Evolutionary conservation across 1,139 yeast genomes (phyloP).

Genomic region (Groenewaldozyma sp.): DNA sequence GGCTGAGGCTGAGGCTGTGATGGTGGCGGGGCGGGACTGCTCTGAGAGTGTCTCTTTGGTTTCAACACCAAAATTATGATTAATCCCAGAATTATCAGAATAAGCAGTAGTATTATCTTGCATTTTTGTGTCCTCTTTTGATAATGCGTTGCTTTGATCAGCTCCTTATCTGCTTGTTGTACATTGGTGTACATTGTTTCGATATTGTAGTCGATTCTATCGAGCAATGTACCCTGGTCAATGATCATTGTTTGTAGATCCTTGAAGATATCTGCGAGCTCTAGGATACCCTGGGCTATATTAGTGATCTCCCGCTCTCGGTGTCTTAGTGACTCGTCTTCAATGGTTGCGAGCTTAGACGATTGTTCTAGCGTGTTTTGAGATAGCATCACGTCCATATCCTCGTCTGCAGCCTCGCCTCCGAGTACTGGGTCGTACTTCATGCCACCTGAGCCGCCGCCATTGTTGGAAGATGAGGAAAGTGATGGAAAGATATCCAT

Average conservation of each 20-base stretch:
- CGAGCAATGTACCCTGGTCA: conserved; percentile 91
- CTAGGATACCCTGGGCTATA: conserved; percentile 89
- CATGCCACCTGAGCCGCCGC: conserved; percentile 16
- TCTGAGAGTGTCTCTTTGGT: conserved; percentile 38
- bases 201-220: conserved; percentile 85
- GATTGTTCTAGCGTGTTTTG: conserved; percentile 37
- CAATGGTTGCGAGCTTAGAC: conserved; percentile 15
- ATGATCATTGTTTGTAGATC: conserved; percentile 88
- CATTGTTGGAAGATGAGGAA: conserved; percentile 11
- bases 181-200: conserved; percentile 70
- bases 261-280: conserved; percentile 83
- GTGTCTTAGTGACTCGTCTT: conserved; percentile 42
- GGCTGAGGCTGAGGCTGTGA: conserved; percentile 6
- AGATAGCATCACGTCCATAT: conserved; percentile 32
- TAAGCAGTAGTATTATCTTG: conserved; percentile 66
- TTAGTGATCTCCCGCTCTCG: conserved; percentile 84
- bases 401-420: conserved; percentile 23
- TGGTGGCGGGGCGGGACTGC: conserved; percentile 14
- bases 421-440: conserved; percentile 1
- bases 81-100: conserved; percentile 61
- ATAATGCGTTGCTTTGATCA: conserved; percentile 65
- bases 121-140: conserved; percentile 89
- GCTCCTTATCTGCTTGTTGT: conserved; percentile 67
- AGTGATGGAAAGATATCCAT: conserved; percentile 17
- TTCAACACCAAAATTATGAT: conserved; percentile 62